Evolutionary conservation across 352 stramenopile genomes (phyloP), one percentile per base, ranked within the genome.

Genomic region (Globisporangium splendens): DNA sequence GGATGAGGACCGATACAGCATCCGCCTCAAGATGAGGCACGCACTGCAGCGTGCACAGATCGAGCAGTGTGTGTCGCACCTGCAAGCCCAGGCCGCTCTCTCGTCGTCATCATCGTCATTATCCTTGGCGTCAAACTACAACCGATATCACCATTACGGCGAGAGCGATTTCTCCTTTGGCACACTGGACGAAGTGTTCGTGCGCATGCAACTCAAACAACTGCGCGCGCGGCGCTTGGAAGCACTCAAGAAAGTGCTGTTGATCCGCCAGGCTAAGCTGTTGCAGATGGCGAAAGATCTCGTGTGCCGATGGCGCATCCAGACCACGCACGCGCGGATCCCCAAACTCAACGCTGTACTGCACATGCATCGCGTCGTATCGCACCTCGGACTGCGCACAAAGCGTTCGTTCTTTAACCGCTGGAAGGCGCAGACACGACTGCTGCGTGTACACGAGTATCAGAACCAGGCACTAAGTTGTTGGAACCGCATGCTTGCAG

Each of bases 401-500:
- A 62, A 70, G 18, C 46, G 76, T 2, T 44, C 42, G 10, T 59
- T 28, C 10, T 80, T 86, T 28, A 74, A 69, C n/a, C 58, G 63
- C 46, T 86, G 73, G 75, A 73, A 67, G 47, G 21, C 61, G 8
- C 64, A 83, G 50, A 64, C 68, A 24, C 65, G 55, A 38, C 69
- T 83, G 38, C 35, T 72, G 0, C 65, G 72, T n/a, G 58, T 61
- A 15, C 65, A 82, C n/a, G 61, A 44, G 20, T 77, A 78, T 18
- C 75, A 84, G 35, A 53, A 63, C 21, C 71, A 78, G 59, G 70
- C 70, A 0, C 69, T 83, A 15, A 68, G 59, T 17, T 87, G 75
- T 54, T 88, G 78, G 77, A 90, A 88, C 28, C 80, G 77, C 31
- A 79, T 88, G 73, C 65, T 88, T 10, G 80, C 75, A 4, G 73